Evolutionary conservation across 148 eudicot genomes (phyloP), one percentile per base, ranked within the genome.

Genomic region (Talinum fruticosum): DNA sequence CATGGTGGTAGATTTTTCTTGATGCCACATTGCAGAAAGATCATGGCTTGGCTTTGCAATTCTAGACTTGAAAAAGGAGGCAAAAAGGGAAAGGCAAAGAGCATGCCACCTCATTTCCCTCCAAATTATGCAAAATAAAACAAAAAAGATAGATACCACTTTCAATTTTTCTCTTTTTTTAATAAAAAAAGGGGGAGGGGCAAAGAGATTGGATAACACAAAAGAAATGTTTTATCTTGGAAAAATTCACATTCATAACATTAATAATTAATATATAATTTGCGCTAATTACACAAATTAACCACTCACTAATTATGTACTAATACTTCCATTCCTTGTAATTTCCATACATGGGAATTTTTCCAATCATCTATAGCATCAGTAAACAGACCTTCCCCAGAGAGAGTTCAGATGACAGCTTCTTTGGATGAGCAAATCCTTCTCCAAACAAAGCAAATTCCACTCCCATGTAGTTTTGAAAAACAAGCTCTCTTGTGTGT

Each of bases 71-170:
- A 34, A 18, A 68, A 68, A 7, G 44, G 44, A 32, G 71, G 71
- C 71, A 34, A 68, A 32, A 68, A 68, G 19, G 71, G 44, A 33
- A 23, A 33, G 71, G 41, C 2, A 68, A 68, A 68, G 44, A 68
- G 38, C 71, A 68, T 68, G 44, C 71, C 71, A 68, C 71, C 44
- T 68, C 71, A 68, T 68, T 68, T 68, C 41, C 71, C 71, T 34
- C 71, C 71, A 68, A 68, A 68, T 19, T 10, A 0, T 18, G 44
- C 41, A 34, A 68, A 33, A 33, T 26, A 68, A 21, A 23, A 33
- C 71, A 29, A 29, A 59, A 23, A 24, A 59, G 13, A 23, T 23
- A 12, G 28, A 59, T 59, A n/a, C n/a, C 64, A 7, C 10, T 7
- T 5, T 59, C 3, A 41, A 41, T 41, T 41, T 41, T 4, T 41